A percentile compares a stretch with the other conserved stretches of the same genome.
Conservation (phyloP, 1,139 yeast species). For the Lodderomyces parapsilosis region DNA sequence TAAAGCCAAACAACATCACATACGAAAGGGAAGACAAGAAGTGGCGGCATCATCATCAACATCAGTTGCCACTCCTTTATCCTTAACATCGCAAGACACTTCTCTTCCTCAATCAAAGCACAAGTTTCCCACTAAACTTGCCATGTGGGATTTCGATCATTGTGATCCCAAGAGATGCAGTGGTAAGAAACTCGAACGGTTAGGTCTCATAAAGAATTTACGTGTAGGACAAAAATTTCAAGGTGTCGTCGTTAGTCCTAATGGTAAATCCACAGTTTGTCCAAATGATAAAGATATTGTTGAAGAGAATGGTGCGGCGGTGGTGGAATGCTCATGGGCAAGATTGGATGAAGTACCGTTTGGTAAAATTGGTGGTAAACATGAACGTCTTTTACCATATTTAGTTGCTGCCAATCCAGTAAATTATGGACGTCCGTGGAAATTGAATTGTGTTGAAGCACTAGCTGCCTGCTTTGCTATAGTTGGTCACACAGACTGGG, state of each 20-base stretch:
- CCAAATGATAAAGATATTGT: constrained; percentile 82
- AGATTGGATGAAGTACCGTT: constrained; percentile 94
- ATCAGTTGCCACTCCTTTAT: no score
- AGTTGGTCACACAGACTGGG: constrained; percentile 91
- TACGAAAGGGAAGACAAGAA: constrained; percentile 51
- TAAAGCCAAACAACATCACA: constrained; percentile 52
- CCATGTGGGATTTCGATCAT: constrained; percentile 97
- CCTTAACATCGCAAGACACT: neutral
- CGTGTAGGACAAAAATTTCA: constrained; percentile 88
- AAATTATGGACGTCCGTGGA: constrained; percentile 96
- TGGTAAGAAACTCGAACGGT: constrained; percentile 87
- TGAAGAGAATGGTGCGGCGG: constrained; percentile 85
- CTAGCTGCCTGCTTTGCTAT: constrained; percentile 96
- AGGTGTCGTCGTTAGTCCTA: constrained; percentile 91
- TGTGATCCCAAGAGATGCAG: constrained; percentile 98
- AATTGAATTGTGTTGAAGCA: constrained; percentile 94
- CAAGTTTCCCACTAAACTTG: constrained; percentile 65
- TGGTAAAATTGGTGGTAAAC: constrained; percentile 83
- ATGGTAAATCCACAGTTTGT: constrained; percentile 87
- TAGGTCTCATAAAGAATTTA: constrained; percentile 77
- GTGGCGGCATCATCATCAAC: constrained; percentile 22
- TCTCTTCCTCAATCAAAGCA: constrained; percentile 1
- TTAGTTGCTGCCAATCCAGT: constrained; percentile 96
- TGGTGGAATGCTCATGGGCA: constrained; percentile 99
- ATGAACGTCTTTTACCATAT: constrained; percentile 86